Evolutionary conservation across 352 stramenopile genomes (phyloP).

Genomic region (Achlya hypogyna): DNA sequence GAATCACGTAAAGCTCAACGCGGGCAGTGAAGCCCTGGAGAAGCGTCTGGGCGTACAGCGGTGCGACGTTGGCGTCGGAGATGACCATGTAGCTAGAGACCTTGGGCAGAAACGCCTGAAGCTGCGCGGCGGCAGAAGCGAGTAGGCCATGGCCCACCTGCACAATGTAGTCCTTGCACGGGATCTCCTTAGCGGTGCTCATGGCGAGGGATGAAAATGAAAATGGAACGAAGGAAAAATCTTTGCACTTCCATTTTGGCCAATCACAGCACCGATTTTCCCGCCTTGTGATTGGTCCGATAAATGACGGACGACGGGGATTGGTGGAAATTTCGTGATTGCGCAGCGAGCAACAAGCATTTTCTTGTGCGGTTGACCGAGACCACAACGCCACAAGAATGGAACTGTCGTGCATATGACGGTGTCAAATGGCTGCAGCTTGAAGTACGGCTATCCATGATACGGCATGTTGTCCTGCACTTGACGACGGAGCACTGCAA

Average conservation of each 20-base stretch:
- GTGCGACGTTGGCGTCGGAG: conserved; percentile 63
- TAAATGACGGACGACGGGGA: not conserved
- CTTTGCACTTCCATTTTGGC: not conserved
- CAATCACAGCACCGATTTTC: not conserved
- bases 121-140: conserved; percentile 50
- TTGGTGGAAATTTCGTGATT: not conserved
- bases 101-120: conserved; percentile 38
- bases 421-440: no score
- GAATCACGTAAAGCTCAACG: conserved; percentile 53
- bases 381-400: no score
- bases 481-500: no score
- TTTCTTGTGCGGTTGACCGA: no score
- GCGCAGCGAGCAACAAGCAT: no score
- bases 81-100: conserved; percentile 78
- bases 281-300: not conserved
- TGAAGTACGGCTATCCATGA: no score
- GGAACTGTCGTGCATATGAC: no score
- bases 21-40: conserved; percentile 29
- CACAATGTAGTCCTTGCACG: conserved; percentile 75
- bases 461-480: no score
- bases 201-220: not conserved
- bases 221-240: not conserved
- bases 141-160: conserved; percentile 61
- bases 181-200: conserved; percentile 22
- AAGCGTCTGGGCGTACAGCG: conserved; percentile 62